Evolutionary conservation across 768 basidiomycete species (phyloP).

Genomic region (Mycena pura): DNA sequence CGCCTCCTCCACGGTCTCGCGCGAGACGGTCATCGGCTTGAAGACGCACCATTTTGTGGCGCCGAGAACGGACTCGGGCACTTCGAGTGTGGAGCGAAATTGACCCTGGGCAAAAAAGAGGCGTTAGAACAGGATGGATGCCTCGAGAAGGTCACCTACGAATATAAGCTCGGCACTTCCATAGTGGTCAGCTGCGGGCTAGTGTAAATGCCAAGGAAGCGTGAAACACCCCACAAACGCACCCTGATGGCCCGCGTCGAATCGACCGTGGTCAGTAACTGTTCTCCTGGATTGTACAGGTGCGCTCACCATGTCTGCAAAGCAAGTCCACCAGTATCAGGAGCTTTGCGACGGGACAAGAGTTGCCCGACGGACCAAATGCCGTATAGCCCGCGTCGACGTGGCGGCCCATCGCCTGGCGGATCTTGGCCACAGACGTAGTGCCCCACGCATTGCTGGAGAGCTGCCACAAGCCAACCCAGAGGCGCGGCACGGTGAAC

Average conservation of each 20-base stretch:
- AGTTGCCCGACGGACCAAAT: constrained; percentile 14
- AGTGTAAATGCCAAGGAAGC: background rate
- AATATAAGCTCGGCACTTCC: constrained; percentile 84
- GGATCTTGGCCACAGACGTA: constrained; percentile 18
- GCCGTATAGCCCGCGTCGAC: constrained; percentile 49
- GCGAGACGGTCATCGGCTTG: constrained; percentile 55
- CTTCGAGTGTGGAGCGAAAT: constrained; percentile 57
- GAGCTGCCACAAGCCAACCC: constrained; percentile 25
- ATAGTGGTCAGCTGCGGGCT: constrained; percentile 79
- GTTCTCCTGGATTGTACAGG: background rate
- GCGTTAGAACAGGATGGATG: background rate
- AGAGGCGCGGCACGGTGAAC: constrained; percentile 20
- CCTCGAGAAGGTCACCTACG: constrained; percentile 48
- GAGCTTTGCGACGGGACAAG: background rate
- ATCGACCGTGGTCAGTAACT: background rate
- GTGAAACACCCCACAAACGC: background rate
- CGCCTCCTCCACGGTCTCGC: constrained; percentile 62
- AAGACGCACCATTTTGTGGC: constrained; percentile 92
- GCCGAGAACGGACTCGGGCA: constrained; percentile 57
- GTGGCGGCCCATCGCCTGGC: constrained; percentile 22
- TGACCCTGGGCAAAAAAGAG: constrained; percentile 59
- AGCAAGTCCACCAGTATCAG: no score
- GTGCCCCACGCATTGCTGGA: constrained; percentile 27
- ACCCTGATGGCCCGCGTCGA: constrained; percentile 7
- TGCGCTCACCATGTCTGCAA: constrained; percentile 19